A percentile compares a stretch with the other conserved stretches of the same genome.
These are phyloP conservation scores for Suillus hirtellus DNA, from an alignment of 768 basidiomycete genomes.

Conservation along the genomic window DNA sequence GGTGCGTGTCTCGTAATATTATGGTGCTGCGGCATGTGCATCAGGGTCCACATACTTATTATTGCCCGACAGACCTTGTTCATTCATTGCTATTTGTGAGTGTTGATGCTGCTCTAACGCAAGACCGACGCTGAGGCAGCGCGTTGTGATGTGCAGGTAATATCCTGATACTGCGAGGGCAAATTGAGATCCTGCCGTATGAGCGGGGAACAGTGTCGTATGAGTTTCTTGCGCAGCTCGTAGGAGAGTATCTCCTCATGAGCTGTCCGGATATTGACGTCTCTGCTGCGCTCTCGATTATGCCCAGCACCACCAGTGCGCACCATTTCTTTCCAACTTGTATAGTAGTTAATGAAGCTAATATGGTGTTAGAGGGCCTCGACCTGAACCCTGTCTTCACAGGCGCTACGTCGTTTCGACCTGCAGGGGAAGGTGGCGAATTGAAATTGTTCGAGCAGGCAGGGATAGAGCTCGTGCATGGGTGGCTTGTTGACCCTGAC, in stretches of 20 bases:
- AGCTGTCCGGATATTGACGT: slow-evolving; percentile 47
- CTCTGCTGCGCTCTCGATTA: slow-evolving; percentile 30
- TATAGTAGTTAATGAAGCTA: background rate
- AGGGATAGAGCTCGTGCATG: slow-evolving; percentile 81
- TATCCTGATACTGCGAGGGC: slow-evolving; percentile 82
- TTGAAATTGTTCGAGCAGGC: slow-evolving; percentile 84
- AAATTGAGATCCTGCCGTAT: slow-evolving; percentile 70
- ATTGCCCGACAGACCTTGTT: slow-evolving; percentile 67
- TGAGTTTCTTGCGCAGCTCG: slow-evolving; percentile 77
- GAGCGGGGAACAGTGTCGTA: slow-evolving; percentile 76
- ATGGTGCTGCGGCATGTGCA: background rate
- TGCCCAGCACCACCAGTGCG: slow-evolving; percentile 74
- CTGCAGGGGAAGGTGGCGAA: slow-evolving; percentile 67
- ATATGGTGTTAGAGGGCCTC: slow-evolving; percentile 64
- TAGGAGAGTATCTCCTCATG: slow-evolving; percentile 78
- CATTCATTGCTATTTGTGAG: slow-evolving; percentile 87
- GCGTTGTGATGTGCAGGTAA: slow-evolving; percentile 54
- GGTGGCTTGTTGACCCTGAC: slow-evolving; percentile 59
- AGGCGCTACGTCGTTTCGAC: slow-evolving; percentile 64
- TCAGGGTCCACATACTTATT: background rate
- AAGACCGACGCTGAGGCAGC: slow-evolving; percentile 7
- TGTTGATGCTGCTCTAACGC: background rate
- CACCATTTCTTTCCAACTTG: slow-evolving; percentile 12
- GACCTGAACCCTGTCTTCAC: slow-evolving; percentile 88
- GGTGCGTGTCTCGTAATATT: slow-evolving; percentile 45